Conservation (phyloP, 169 alveolate genomes). For the Plasmodium yoelii region DNA sequence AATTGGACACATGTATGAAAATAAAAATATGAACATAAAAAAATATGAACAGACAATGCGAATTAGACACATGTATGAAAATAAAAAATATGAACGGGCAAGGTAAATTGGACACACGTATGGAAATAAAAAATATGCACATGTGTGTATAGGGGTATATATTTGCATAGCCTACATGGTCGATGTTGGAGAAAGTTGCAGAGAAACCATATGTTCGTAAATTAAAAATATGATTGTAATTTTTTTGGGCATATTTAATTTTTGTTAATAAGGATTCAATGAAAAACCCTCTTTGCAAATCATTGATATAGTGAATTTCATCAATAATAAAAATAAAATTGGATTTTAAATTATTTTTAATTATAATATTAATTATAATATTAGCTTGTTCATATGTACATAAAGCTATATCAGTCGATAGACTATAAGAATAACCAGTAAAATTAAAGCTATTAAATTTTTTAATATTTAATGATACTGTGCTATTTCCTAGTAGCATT, state of each 20-base stretch:
- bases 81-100: slow-evolving; percentile 1
- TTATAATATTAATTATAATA: slow-evolving; percentile 38
- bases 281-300: slow-evolving; percentile 13
- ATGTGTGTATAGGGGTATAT: too few species aligned
- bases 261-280: slow-evolving; percentile 59
- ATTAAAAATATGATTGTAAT: slow-evolving; percentile 3
- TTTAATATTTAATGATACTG: slow-evolving; percentile 57
- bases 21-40: too few species aligned
- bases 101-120: too few species aligned
- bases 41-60: too few species aligned
- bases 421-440: slow-evolving; percentile 46
- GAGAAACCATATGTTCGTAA: slow-evolving; percentile 37
- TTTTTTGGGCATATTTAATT: slow-evolving; percentile 41
- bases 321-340: slow-evolving; percentile 48
- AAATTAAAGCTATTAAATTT: slow-evolving; percentile 51
- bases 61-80: too few species aligned
- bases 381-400: slow-evolving; percentile 76
- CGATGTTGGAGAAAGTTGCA: slow-evolving; percentile 45
- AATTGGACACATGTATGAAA: too few species aligned
- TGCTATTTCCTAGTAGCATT: slow-evolving; percentile 50
- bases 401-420: slow-evolving; percentile 56
- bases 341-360: slow-evolving; percentile 50
- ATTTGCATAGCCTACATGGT: slow-evolving; percentile 25
- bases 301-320: slow-evolving; percentile 67
- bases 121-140: too few species aligned